Base-by-base conservation (phyloP, 352 stramenopile species). In the Pythium coloratum region DNA sequence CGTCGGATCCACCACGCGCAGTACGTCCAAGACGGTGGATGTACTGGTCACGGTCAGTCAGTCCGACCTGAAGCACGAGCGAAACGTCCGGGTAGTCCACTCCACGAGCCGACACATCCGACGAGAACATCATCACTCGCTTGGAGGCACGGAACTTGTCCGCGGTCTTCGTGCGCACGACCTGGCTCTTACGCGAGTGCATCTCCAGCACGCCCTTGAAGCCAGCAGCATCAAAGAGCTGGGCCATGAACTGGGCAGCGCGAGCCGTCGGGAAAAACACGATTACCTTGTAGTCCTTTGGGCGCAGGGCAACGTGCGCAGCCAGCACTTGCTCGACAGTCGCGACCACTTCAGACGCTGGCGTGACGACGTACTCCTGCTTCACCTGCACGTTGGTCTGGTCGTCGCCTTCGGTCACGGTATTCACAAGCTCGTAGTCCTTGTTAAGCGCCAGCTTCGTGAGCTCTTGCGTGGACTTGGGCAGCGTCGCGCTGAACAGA, bases 31-130 rank as follows among this genome's bases (percentile, higher is more conserved):
- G 73, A 13, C 97, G 87, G 77, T 99, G 97, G 58, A 98, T 96
- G 81, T 98, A 99, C 69, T 97, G 92, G 58, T 96, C 91, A 30
- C 83, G 80, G 65, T 95, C 90, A 62, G 76, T 97, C 26, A 76
- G 89, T 58, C 73, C 89, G 46, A 96, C 78, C 66, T 97, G 88
- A 2, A 97, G 71, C 20, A 97, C 89, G 4, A 90, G 73, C 40
- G 88, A 95, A 1, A 99, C 96, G 66, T 98, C 90, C 6, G 94
- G 96, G 79, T 98, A 99, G 80, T 99, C 96, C 26, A 99, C 92
- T 42, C 97, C 97, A 57, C 96, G 81, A 18, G 94, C 95, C 24
- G 90, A 97, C 10, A 99, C 95, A 72, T 99, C 96, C 16, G 82
- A 96, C 40, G 90, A 98, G 66, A 99, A 98, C 69, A 99, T 86